These are phyloP conservation scores for Mucor mucedo DNA, from an alignment of 371 early-diverging fungal genomes.

Conservation along the genomic window DNA sequence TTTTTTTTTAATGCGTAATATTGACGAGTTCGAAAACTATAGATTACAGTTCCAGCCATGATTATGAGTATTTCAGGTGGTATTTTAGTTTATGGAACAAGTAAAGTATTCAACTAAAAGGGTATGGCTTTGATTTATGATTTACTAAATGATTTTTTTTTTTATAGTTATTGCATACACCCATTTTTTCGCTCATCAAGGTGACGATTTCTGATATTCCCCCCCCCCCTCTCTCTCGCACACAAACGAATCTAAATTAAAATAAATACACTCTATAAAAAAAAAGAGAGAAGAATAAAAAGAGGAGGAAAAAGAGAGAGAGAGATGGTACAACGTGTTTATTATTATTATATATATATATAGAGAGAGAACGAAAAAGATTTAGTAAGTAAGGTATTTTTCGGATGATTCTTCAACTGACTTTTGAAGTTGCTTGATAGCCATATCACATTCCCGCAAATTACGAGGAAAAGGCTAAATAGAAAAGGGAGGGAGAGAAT, in stretches of 20 bases:
- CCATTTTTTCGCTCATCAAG: constrained; percentile 54
- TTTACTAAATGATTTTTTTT: not conserved
- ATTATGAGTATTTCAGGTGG: constrained; percentile 88
- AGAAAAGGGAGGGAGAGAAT: not conserved
- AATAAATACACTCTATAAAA: not conserved
- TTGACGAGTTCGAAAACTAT: constrained; percentile 5
- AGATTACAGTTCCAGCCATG: constrained; percentile 83
- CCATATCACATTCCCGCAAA: constrained; percentile 20
- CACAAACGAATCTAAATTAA: no score
- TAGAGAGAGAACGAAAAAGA: not conserved
- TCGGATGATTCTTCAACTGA: constrained; percentile 4
- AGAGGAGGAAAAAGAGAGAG: not conserved
- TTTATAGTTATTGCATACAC: constrained; percentile 53
- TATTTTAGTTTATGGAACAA: constrained; percentile 86
- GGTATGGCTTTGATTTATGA: not conserved
- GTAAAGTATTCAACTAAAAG: constrained; percentile 38
- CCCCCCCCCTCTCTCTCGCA: not conserved
- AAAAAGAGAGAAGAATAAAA: not conserved
- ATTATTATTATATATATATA: not conserved
- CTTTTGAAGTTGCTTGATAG: constrained; percentile 10
- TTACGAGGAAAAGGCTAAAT: constrained; percentile 21
- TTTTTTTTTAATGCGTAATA: not conserved
- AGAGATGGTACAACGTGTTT: not conserved
- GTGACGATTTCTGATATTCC: constrained; percentile 39
- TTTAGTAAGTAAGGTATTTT: constrained; percentile 19